A percentile compares a stretch with the other conserved stretches of the same genome.
Conservation (phyloP, 176 grass and related monocot genomes). For the Carex kokanica region DNA sequence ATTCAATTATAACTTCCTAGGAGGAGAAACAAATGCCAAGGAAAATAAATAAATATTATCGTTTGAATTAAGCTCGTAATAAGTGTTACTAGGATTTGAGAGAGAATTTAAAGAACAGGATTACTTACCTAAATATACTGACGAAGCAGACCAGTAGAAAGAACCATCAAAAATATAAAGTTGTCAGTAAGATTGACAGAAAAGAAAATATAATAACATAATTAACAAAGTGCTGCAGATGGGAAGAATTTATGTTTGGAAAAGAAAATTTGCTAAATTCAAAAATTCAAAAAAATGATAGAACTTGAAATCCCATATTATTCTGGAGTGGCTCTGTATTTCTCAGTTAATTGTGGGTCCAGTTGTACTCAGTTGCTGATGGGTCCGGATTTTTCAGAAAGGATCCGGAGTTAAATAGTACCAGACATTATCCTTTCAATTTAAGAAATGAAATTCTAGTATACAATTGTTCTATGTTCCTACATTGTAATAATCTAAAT, state of each 20-base stretch:
- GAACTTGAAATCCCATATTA: background rate
- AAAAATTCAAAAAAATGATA: background rate
- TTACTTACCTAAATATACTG: conserved; percentile 95
- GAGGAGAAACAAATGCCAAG: background rate
- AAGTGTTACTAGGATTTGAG: background rate
- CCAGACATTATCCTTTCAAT: background rate
- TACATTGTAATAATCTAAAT: background rate
- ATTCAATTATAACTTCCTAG: conserved; percentile 89
- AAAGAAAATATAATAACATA: conserved; percentile 4
- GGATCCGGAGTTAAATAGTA: background rate
- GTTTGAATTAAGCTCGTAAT: conserved; percentile 1
- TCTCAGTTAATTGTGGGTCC: background rate
- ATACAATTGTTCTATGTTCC: background rate
- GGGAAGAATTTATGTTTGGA: background rate
- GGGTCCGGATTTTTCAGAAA: background rate
- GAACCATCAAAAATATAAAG: conserved; percentile 34
- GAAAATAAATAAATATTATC: background rate
- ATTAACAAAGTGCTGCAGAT: background rate
- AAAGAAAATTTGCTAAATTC: background rate
- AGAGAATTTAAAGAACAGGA: conserved; percentile 6
- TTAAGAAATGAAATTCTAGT: background rate
- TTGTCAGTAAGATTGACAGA: conserved; percentile 34
- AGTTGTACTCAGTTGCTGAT: background rate
- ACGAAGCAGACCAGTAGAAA: conserved; percentile 40
- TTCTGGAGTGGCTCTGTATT: background rate